Conservation (phyloP, 768 basidiomycete species). For the Kwoniella botswanensis region DNA sequence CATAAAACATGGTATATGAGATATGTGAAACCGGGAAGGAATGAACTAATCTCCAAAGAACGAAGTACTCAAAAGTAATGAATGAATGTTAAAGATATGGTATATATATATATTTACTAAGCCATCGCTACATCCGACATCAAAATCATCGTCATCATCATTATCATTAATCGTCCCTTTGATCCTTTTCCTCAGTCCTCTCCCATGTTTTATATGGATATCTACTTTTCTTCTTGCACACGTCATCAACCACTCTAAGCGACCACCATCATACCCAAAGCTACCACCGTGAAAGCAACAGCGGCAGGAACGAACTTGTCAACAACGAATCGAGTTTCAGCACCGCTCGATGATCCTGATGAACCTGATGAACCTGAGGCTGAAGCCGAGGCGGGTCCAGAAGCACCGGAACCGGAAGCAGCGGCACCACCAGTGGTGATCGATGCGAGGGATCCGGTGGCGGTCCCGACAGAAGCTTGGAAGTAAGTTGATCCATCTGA, state of each 20-base stretch:
- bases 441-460: conserved; percentile 32
- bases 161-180: conserved; percentile 4
- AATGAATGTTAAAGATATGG: not conserved
- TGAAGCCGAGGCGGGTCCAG: conserved; percentile 18
- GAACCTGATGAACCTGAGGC: conserved; percentile 9
- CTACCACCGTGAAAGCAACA: conserved; percentile 19
- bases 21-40: not conserved
- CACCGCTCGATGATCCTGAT: conserved; percentile 4
- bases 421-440: conserved; percentile 13
- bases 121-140: not conserved
- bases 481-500: conserved; percentile 39
- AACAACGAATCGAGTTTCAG: conserved; percentile 1
- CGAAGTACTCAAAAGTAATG: not conserved
- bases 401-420: conserved; percentile 14
- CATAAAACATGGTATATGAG: not conserved
- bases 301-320: conserved; percentile 19
- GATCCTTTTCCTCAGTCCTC: not conserved
- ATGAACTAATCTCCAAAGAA: not conserved
- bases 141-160: not conserved
- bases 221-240: not conserved
- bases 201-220: not conserved
- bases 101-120: not conserved
- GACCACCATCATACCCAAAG: conserved; percentile 20
- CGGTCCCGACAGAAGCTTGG: conserved; percentile 45
- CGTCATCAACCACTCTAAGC: conserved; percentile 5